Percentiles rank a stretch among this genome's conserved stretches.
Evolutionary conservation across 2,329 filamentous ascomycete genomes (phyloP).

Genomic region (Phialophora macrospora): DNA sequence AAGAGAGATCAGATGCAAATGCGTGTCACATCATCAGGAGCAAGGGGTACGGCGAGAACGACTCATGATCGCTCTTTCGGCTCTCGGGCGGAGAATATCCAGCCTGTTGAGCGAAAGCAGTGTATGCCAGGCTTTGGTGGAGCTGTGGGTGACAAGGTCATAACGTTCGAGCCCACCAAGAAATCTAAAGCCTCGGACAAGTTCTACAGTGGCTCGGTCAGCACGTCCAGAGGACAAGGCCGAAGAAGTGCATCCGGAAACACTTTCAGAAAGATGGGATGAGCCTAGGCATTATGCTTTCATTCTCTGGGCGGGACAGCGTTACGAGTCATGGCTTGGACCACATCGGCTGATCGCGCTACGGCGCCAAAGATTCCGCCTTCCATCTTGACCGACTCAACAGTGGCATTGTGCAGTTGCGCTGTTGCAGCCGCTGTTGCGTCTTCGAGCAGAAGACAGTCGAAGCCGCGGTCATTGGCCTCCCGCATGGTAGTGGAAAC

Average conservation of each 20-base stretch:
- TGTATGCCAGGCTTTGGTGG: conserved; percentile 39
- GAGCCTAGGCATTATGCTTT: neutral
- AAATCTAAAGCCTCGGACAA: conserved; percentile 42
- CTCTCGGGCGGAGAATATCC: conserved; percentile 56
- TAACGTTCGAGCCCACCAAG: conserved; percentile 64
- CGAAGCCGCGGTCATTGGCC: conserved; percentile 61
- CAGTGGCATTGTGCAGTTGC: conserved; percentile 49
- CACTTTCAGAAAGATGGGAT: conserved; percentile 53
- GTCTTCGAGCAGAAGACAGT: conserved; percentile 59
- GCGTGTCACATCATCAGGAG: conserved; percentile 59
- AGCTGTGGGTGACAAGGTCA: conserved; percentile 58
- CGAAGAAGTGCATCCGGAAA: conserved; percentile 57
- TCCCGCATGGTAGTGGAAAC: conserved; percentile 62
- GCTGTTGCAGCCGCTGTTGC: conserved; percentile 51
- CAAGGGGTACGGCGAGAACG: conserved; percentile 45
- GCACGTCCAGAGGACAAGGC: conserved; percentile 44
- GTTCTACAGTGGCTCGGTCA: conserved; percentile 32
- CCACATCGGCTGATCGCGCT: conserved; percentile 47
- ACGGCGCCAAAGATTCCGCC: conserved; percentile 53
- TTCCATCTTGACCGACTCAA: conserved; percentile 55
- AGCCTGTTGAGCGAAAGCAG: conserved; percentile 44
- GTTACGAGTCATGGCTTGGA: conserved; percentile 37
- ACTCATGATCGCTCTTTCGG: conserved; percentile 62
- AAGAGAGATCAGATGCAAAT: conserved; percentile 56
- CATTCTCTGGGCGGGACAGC: neutral